Base-by-base conservation (phyloP, 139 green algal genomes). In the Chlorella sp. region DNA sequence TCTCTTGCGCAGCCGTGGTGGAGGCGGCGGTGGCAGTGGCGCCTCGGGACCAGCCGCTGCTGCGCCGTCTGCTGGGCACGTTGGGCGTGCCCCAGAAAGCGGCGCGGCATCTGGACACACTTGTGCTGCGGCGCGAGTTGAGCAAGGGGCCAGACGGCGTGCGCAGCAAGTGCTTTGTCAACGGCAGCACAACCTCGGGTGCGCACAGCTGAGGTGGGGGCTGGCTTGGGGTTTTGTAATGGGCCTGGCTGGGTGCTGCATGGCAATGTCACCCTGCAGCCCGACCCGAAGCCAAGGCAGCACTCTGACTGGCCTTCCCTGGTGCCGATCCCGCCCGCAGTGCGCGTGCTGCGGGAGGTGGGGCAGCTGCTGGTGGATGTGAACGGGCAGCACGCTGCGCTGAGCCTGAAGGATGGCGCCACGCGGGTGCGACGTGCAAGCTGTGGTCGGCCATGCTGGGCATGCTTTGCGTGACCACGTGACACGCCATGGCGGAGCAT, bases 311-410 rank as follows among this genome's bases (percentile, higher is more conserved):
- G 73, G 44, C 41, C 40, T 16, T 14, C 22, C 36, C 28, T 34
- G 20, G 22, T 72, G 0, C 17, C 14, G 7, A 17, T 38, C 44
- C 22, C 20, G 4, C 70, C 44, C 34, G 40, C 77, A 79, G 89
- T 97, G 58, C 92, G 95, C 3, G 86, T 95, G 80, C 86, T 98
- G 91, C 88, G 94, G 0, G 90, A 91, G 76, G 65, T 99, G 43
- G 92, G 89, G 3, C 75, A 43, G 0, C 28, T 91, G 69, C 89
- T 98, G 65, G 93, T 97, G 64, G 96, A 99, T 60, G 83, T 96
- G 28, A 99, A 99, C 86, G 95, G 93, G 0, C 96, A 99, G 81
- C 86, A 96, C 51, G 85, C 91, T 14, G 84, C 91, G 0, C 73
- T 89, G 44, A 85, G 83, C 6, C 88, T 98, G 2, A 88, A 86